Evolutionary conservation across 192 early-diverging fungal species (phyloP), one percentile per base, ranked within the genome.

Genomic region (Oehlia diaphana): DNA sequence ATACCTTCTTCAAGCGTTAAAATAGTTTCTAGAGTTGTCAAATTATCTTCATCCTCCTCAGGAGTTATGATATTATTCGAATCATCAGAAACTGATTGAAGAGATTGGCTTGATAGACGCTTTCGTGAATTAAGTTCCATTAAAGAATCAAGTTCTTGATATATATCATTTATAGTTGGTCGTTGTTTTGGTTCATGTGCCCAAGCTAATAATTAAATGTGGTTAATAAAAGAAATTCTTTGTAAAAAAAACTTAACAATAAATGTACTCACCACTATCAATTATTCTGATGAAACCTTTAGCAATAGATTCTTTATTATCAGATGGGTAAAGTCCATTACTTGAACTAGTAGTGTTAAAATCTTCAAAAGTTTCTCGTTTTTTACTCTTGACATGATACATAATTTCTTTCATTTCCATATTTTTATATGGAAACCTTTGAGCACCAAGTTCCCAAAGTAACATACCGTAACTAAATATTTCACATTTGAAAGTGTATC

Each of bases 401-500:
- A 53, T 28, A 62, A 75, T 61, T 5, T 61, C 28, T 28, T 61
- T 50, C 23, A 39, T 26, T 23, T 13, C 50, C 74, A 26, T 64
- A 0, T 26, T 5, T 16, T 31, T 58, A 26, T 64, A 76, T 9
- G 75, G 75, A 9, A 64, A 35, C 28, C 12, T 23, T 65, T 65
- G 64, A 28, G 28, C n/a, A 13, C 23, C n/a, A 23, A 65, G 64
- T 65, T 65, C 64, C 64, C 64, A 65, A 31, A 65, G 23, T 28
- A 65, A 65, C 64, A 65, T 65, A 6, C 26, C 64, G n/a, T 21
- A 65, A 26, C 64, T 65, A 64, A 65, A 76, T 4, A 76, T 76
- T 64, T 76, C 75, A 76, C 75, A 76, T 76, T 76, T 49, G 33
- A 35, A 33, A 64, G 26, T 76, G 13, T 76, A 76, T 28, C 4